Evolutionary conservation across 805 yeast species (phyloP).

Genomic region (Blastobotrys robertii): DNA sequence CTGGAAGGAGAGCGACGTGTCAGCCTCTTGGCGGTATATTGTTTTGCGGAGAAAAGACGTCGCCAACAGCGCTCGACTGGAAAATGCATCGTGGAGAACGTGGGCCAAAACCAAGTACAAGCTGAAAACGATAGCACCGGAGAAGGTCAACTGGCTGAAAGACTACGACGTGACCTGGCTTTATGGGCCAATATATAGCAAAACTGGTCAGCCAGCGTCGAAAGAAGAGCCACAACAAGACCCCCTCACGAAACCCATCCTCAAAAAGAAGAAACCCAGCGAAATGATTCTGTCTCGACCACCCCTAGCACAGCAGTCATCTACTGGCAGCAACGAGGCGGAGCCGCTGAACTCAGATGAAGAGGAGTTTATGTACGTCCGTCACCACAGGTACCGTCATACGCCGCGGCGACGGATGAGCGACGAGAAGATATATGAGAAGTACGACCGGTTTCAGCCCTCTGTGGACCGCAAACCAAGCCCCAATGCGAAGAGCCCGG

Average conservation of each 20-base stretch:
- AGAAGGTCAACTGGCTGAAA: conserved; percentile 89
- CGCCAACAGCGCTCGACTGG: conserved; percentile 70
- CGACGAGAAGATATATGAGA: conserved; percentile 13
- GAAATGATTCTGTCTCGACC: conserved; percentile 53
- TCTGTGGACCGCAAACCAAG: not conserved
- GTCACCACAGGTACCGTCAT: conserved; percentile 33
- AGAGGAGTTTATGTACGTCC: conserved; percentile 19
- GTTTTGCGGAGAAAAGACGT: conserved; percentile 73
- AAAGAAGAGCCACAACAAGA: conserved; percentile 2
- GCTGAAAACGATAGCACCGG: conserved; percentile 75
- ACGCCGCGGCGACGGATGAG: conserved; percentile 15
- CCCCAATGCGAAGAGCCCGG: not conserved
- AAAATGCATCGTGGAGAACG: conserved; percentile 88
- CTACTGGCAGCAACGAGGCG: not conserved
- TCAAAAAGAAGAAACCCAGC: conserved; percentile 77
- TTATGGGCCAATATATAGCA: conserved; percentile 75
- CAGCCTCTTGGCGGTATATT: conserved; percentile 92
- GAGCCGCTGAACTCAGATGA: conserved; percentile 12
- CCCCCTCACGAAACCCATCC: conserved; percentile 57
- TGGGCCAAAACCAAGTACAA: conserved; percentile 77
- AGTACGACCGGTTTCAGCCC: conserved; percentile 1
- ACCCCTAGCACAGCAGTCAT: conserved; percentile 5
- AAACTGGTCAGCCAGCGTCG: conserved; percentile 18
- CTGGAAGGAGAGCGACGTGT: conserved; percentile 91
- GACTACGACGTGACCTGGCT: conserved; percentile 97